Conservation (phyloP, 306 rosid species). For the Acmispon strigosus region DNA sequence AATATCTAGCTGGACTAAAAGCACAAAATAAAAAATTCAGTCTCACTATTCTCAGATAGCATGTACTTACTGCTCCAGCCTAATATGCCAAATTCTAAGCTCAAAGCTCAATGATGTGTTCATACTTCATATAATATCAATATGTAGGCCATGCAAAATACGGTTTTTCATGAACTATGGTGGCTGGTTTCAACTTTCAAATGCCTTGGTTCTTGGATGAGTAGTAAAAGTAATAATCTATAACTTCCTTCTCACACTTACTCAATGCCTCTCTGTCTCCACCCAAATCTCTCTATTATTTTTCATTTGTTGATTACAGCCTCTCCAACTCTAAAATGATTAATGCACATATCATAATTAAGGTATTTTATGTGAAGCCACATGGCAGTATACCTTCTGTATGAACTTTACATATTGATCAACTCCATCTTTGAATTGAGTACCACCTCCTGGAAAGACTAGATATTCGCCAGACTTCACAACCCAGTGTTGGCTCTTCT, state of each 20-base stretch:
- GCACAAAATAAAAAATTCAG: too few species aligned
- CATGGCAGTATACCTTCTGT: constrained; percentile 44
- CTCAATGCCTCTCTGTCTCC: neutral
- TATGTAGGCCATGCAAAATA: neutral
- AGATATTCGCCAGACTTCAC: constrained; percentile 65
- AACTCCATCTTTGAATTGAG: constrained; percentile 96
- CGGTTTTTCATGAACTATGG: neutral
- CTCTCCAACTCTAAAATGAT: neutral
- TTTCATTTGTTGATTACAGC: neutral
- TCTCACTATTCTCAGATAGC: too few species aligned
- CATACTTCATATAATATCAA: neutral
- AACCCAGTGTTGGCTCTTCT: constrained; percentile 93
- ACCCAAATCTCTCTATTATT: neutral
- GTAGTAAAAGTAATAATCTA: neutral
- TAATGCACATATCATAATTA: neutral
- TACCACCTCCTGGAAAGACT: constrained; percentile 91
- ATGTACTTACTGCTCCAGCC: too few species aligned
- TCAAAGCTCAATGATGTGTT: neutral
- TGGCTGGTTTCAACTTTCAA: neutral
- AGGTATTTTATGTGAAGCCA: neutral
- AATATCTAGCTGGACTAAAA: too few species aligned
- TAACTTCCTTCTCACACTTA: neutral
- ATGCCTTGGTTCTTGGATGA: neutral
- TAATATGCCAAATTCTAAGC: too few species aligned
- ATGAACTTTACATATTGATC: constrained; percentile 53